Conservation (phyloP, 163 green algal species). For the Volvox carteri region DNA sequence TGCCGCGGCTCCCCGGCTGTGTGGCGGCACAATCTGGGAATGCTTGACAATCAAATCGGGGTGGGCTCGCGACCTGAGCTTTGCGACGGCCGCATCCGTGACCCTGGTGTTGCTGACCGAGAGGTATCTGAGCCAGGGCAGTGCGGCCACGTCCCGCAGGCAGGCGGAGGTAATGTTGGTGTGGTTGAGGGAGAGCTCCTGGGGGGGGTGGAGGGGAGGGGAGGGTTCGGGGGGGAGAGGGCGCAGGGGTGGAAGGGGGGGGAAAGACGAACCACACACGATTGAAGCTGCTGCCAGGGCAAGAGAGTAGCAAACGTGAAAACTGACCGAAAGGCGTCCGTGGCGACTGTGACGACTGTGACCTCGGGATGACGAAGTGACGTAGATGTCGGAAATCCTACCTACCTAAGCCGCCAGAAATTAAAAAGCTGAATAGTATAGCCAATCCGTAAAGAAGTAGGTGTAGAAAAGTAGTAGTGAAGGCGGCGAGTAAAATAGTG, state of each 20-base stretch:
- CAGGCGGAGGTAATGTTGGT: slow-evolving; percentile 29
- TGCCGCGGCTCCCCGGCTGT: background rate
- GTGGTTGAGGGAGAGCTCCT: slow-evolving; percentile 60
- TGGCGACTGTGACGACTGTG: too few species aligned
- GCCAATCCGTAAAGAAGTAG: too few species aligned
- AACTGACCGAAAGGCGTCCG: background rate
- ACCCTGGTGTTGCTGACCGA: slow-evolving; percentile 44
- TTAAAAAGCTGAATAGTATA: too few species aligned
- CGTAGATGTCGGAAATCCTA: too few species aligned
- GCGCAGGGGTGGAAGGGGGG: background rate
- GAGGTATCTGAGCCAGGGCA: slow-evolving; percentile 41
- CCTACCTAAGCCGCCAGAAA: too few species aligned
- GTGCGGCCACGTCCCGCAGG: slow-evolving; percentile 11
- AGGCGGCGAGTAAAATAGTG: too few species aligned
- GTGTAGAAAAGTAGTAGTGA: too few species aligned
- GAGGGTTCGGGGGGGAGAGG: background rate
- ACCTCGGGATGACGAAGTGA: too few species aligned
- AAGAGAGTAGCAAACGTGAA: too few species aligned
- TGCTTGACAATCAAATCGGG: slow-evolving; percentile 30
- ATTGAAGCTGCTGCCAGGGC: background rate
- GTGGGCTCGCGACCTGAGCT: slow-evolving; percentile 22
- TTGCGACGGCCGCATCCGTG: slow-evolving; percentile 21
- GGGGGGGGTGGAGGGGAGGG: background rate
- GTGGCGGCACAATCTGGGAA: background rate
- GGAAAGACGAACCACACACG: background rate